Base-by-base conservation (phyloP, 495 filamentous ascomycete species). In the Hypomontagnella submonticulosa region DNA sequence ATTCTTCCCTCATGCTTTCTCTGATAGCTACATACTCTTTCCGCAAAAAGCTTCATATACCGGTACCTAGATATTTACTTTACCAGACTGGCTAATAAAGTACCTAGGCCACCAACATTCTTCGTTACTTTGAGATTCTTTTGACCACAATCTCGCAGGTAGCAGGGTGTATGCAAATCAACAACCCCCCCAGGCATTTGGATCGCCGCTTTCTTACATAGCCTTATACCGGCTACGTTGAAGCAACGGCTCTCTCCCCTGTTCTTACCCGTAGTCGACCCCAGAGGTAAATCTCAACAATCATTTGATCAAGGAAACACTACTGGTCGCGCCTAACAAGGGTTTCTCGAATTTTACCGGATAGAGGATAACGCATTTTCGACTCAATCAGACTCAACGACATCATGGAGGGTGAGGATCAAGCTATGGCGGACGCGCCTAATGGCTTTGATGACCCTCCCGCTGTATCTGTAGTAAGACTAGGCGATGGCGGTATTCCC, bases 381-480 rank as follows among this genome's bases (percentile, higher is more conserved):
- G 5, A 34, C 30, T 37, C 15, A 18, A 20, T 20, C 13, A n/a
- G 13, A 49, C 33, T 56, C 34, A 33, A 44, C 23, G 42, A 37
- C 54, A 71, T 33, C 44, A 82, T 80, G 79, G 79, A 80, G 19
- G 73, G 73, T 15, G 75, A 77, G 18, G 74, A 79, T 36, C 70
- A 76, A 33, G 61, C 67, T 51, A 70, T 77, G 74, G 43, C 55
- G 13, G 75, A 76, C 44, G 77, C 68, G 20, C 70, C 74, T 33
- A 83, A 81, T 56, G 78, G 78, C 36, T 71, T 77, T 46, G 48
- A 59, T 12, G 72, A 72, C 47, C 54, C 64, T 11, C 56, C 60
- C 11, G 48, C 51, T 23, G 60, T 37, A 4, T 40, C 52, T 50
- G 36, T 23, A 15, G 63, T 9, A 20, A 23, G 44, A 30, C 30